A percentile compares a stretch with the other conserved stretches of the same genome.
Conservation (phyloP, 352 stramenopile genomes). For the Phytopythium boreale region DNA sequence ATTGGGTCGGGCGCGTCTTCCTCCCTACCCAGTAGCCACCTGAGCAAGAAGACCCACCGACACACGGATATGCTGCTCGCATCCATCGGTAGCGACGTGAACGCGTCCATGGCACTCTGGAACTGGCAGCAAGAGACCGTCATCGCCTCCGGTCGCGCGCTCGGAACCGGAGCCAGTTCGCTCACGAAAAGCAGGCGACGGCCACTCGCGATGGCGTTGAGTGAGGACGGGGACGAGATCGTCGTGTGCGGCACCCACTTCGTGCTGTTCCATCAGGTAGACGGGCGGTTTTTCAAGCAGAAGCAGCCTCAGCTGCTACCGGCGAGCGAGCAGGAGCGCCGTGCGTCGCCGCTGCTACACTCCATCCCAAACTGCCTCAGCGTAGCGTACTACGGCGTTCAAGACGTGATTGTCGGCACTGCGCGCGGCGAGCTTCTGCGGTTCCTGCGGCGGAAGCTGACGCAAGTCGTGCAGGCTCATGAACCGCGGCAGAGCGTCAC, state of each 20-base stretch:
- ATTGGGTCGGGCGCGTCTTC: slow-evolving; percentile 23
- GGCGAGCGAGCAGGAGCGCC: not conserved
- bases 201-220: slow-evolving; percentile 56
- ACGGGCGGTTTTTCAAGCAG: slow-evolving; percentile 61
- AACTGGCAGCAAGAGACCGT: slow-evolving; percentile 68
- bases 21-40: slow-evolving; percentile 33
- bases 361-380: slow-evolving; percentile 46
- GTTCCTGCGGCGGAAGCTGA: slow-evolving; percentile 59
- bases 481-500: slow-evolving; percentile 50
- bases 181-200: slow-evolving; percentile 24
- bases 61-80: slow-evolving; percentile 57
- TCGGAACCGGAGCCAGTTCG: slow-evolving; percentile 4
- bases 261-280: slow-evolving; percentile 54
- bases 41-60: slow-evolving; percentile 53
- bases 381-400: slow-evolving; percentile 51
- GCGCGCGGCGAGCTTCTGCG: slow-evolving; percentile 58
- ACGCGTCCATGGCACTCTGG: slow-evolving; percentile 77
- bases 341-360: slow-evolving; percentile 25
- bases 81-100: slow-evolving; percentile 56
- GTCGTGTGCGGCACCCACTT: slow-evolving; percentile 63
- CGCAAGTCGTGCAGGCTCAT: slow-evolving; percentile 60
- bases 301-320: slow-evolving; percentile 42
- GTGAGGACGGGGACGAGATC: slow-evolving; percentile 68
- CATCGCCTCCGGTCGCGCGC: slow-evolving; percentile 50
- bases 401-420: slow-evolving; percentile 63